Conservation (phyloP, 2,329 filamentous ascomycete genomes). For the Cladobotryum protrusum region DNA sequence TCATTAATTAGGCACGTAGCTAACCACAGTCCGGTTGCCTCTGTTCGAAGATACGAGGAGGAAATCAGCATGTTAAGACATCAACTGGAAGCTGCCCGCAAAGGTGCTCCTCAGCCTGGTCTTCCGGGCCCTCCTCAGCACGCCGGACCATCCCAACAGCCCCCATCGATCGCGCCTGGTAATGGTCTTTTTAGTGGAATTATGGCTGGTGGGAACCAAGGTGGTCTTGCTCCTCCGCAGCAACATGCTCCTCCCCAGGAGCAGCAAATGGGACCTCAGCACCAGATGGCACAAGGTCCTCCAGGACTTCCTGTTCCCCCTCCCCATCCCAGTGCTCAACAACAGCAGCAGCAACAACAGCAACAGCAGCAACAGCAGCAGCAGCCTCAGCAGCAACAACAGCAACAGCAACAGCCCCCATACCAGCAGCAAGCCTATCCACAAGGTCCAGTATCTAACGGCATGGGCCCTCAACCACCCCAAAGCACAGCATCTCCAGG, state of each 20-base stretch:
- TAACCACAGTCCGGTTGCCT: slow-evolving; percentile 5
- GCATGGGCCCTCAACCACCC: slow-evolving; percentile 77
- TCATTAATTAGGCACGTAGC: not conserved
- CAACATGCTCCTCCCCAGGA: slow-evolving; percentile 65
- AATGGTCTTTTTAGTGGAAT: slow-evolving; percentile 93
- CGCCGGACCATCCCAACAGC: slow-evolving; percentile 72
- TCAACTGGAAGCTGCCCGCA: slow-evolving; percentile 74
- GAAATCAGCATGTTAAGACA: slow-evolving; percentile 80
- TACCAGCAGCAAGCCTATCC: slow-evolving; percentile 67
- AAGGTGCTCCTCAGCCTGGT: slow-evolving; percentile 48
- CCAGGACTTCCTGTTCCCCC: slow-evolving; percentile 56
- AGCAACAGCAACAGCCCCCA: slow-evolving; percentile 29
- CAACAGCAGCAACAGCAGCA: slow-evolving; percentile 39
- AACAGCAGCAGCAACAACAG: slow-evolving; percentile 25
- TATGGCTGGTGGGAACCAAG: slow-evolving; percentile 83
- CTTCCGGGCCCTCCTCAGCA: slow-evolving; percentile 69
- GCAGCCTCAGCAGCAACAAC: slow-evolving; percentile 7
- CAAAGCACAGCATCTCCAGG: slow-evolving; percentile 83
- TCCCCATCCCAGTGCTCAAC: slow-evolving; percentile 55
- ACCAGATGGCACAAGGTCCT: slow-evolving; percentile 66
- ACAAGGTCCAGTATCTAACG: slow-evolving; percentile 52
- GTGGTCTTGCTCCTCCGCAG: slow-evolving; percentile 74
- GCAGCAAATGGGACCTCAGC: slow-evolving; percentile 47
- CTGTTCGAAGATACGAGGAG: slow-evolving; percentile 71
- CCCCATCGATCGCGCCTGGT: slow-evolving; percentile 83